phyloP scores from a whole-genome alignment of 2,329 filamentous ascomycete genomes.

The Diaporthe citriasiana region DNA sequence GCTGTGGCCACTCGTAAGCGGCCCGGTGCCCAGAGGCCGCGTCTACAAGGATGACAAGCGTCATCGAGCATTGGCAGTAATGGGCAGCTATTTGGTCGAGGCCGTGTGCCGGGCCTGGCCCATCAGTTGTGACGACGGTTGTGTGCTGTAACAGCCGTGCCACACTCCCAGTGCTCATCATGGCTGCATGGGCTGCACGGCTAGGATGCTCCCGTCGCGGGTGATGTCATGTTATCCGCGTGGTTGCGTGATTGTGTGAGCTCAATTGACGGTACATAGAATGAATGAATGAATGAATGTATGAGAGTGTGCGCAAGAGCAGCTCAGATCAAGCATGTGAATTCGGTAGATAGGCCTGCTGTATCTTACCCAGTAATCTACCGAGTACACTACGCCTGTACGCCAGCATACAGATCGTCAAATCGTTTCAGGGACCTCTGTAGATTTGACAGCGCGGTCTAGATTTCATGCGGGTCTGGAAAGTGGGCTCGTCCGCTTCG shows the following conservation, averaged over 20 bases:
- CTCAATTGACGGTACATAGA: neutral
- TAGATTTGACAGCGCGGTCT: slow-evolving; percentile 31
- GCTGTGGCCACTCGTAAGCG: neutral
- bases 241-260: neutral
- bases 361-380: no score
- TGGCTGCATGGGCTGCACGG: neutral
- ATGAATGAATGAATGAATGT: neutral
- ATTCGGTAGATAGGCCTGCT: slow-evolving; percentile 17
- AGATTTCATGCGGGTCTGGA: slow-evolving; percentile 31
- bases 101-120: neutral
- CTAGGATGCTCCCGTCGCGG: neutral
- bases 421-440: slow-evolving; percentile 22
- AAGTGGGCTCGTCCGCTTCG: slow-evolving; percentile 17
- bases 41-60: slow-evolving; percentile 17
- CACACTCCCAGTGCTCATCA: no score
- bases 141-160: slow-evolving; percentile 19
- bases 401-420: neutral
- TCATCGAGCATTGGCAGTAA: slow-evolving; percentile 15
- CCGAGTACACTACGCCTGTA: no score
- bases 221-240: slow-evolving; percentile 14
- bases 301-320: neutral
- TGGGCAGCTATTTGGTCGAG: slow-evolving; percentile 1
- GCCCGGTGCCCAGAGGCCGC: slow-evolving; percentile 11
- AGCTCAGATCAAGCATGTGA: neutral
- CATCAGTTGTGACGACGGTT: neutral